Evolutionary conservation across 768 basidiomycete species (phyloP), one percentile per base, ranked within the genome.

Genomic region (Porphyrellus cyaneotinctus): DNA sequence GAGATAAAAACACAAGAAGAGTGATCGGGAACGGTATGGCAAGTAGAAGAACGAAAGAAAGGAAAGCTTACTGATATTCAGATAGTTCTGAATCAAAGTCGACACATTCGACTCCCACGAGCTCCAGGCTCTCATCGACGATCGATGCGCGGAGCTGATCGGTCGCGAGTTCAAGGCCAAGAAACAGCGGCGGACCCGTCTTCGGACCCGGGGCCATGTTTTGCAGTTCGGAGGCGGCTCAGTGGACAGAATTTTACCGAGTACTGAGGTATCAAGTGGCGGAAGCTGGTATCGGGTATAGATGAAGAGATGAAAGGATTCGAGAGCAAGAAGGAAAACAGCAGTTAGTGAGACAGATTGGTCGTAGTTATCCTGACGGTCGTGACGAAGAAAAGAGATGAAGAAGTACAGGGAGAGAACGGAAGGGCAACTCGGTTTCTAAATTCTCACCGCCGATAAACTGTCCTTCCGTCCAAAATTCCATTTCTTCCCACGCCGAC

Each of bases 111-210:
- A 89, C 87, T 17, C 87, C 89, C 22, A 91, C 82, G 45, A 91
- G 77, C 65, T 91, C 89, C 49, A 92, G 76, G 53, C 80, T 82
- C 64, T 89, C 88, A 64, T 93, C 91, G 54, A 94, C 83, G 58
- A 94, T 79, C 45, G 87, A 84, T 39, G 88, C 91, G 44, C 88
- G 81, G 39, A 92, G 73, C 70, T 91, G 87, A 75, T 92, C 91
- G 32, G 85, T 85, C 4, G 87, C 85, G 49, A 93, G 80, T 74
- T 92, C 90, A 66, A 94, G 79, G 53, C 91, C 91, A 37, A 94
- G 82, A 72, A 91, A 93, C 60, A 88, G 78, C n/a, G 77, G 68
- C 35, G 74, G 68, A 38, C 73, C 71, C 20, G 67, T 59, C 67
- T 79, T 78, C 49, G 72, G 50, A 51, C 57, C 66, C 37, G 71